phyloP scores from a whole-genome alignment of 1,139 yeast genomes.

The Pichia cactophila region DNA sequence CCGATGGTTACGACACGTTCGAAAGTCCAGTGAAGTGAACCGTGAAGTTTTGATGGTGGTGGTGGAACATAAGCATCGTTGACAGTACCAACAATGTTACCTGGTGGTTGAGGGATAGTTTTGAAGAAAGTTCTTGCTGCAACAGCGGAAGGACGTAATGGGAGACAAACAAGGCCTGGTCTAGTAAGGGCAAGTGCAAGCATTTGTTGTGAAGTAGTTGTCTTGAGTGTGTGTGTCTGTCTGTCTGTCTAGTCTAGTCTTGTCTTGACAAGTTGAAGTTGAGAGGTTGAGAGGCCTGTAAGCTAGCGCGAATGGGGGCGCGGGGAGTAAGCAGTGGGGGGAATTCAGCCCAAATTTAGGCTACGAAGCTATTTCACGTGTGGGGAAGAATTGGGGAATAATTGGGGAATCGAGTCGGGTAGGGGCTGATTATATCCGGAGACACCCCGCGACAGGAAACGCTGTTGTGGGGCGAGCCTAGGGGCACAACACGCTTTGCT shows the following conservation, averaged over 20 bases:
- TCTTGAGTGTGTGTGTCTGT: not conserved
- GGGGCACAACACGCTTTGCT: too few species aligned
- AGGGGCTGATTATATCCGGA: too few species aligned
- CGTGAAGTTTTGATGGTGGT: slow-evolving; percentile 46
- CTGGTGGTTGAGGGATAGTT: slow-evolving; percentile 65
- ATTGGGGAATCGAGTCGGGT: too few species aligned
- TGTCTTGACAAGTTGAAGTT: too few species aligned
- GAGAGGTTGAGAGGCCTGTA: too few species aligned
- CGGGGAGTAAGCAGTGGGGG: too few species aligned
- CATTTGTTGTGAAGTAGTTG: not conserved
- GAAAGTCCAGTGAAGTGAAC: slow-evolving; percentile 68
- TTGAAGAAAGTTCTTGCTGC: slow-evolving; percentile 33
- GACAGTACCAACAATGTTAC: slow-evolving; percentile 65
- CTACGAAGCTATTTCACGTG: too few species aligned
- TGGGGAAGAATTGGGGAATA: too few species aligned
- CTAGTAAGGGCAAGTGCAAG: slow-evolving; percentile 14
- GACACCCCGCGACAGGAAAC: too few species aligned
- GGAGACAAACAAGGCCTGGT: slow-evolving; percentile 21
- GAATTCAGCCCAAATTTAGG: not conserved
- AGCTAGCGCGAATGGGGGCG: too few species aligned
- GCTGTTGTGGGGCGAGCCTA: too few species aligned
- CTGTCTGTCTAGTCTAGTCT: too few species aligned
- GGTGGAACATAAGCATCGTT: slow-evolving; percentile 70
- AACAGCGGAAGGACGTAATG: slow-evolving; percentile 1
- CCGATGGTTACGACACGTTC: slow-evolving; percentile 55